These are phyloP conservation scores for Stylosanthes scabra DNA, from an alignment of 331 rosid species.

Conservation along the genomic window DNA sequence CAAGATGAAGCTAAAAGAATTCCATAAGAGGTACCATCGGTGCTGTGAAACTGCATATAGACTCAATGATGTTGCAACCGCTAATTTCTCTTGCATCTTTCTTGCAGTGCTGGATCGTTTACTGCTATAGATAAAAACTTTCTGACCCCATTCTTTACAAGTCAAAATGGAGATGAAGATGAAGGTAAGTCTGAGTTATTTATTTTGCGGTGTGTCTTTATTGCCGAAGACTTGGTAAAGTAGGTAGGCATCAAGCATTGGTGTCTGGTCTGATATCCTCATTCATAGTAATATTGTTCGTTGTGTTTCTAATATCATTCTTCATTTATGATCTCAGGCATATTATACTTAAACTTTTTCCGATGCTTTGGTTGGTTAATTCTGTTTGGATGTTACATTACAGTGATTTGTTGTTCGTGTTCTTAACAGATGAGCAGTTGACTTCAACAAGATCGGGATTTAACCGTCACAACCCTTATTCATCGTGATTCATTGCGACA, in stretches of 20 bases:
- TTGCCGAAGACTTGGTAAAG: conserved; percentile 23
- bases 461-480: conserved; percentile 35
- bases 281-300: not conserved
- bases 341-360: conserved; percentile 1
- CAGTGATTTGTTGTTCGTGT: conserved; percentile 27
- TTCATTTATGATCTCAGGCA: conserved; percentile 6
- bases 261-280: not conserved
- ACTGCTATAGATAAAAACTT: conserved; percentile 84
- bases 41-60: conserved; percentile 8
- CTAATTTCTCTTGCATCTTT: conserved; percentile 35
- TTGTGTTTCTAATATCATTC: conserved; percentile 23
- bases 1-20: conserved; percentile 88
- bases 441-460: conserved; percentile 45
- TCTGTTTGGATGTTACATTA: conserved; percentile 30
- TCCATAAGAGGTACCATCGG: conserved; percentile 74
- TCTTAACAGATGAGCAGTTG: conserved; percentile 58
- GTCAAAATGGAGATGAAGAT: conserved; percentile 81
- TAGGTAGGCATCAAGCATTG: not conserved
- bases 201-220: not conserved
- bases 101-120: conserved; percentile 77
- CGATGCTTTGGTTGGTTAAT: not conserved
- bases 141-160: conserved; percentile 98
- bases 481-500: conserved; percentile 33
- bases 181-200: conserved; percentile 57
- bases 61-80: conserved; percentile 23